phyloP scores from a whole-genome alignment of 352 stramenopile genomes.

The Hyaloperonospora arabidopsidis region DNA sequence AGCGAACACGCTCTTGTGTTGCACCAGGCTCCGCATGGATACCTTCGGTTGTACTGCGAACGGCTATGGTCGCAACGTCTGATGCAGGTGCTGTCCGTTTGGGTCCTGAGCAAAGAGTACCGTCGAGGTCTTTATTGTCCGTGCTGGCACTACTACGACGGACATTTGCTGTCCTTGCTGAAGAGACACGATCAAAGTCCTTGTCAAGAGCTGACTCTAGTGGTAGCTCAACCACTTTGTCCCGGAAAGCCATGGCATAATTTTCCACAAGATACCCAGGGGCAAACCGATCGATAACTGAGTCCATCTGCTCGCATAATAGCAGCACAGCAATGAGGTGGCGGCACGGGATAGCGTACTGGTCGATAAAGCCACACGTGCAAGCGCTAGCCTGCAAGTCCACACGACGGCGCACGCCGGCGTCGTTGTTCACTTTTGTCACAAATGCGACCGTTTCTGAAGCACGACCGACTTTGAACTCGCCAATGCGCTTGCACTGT shows the following conservation, averaged over 20 bases:
- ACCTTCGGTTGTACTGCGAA: not conserved
- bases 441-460: constrained; percentile 51
- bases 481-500: constrained; percentile 37
- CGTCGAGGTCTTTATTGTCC: not conserved
- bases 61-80: not conserved
- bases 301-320: constrained; percentile 46
- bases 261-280: constrained; percentile 38
- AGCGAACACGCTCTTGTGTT: constrained; percentile 19
- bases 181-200: constrained; percentile 15
- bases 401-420: constrained; percentile 27
- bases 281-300: constrained; percentile 35
- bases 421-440: constrained; percentile 35
- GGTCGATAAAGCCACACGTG: constrained; percentile 48
- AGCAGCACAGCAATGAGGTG: constrained; percentile 52
- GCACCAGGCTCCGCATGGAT: constrained; percentile 8
- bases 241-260: constrained; percentile 27
- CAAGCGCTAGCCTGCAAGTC: constrained; percentile 41
- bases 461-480: constrained; percentile 45
- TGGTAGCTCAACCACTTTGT: constrained; percentile 40
- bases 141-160: not conserved
- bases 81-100: constrained; percentile 13
- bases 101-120: not conserved
- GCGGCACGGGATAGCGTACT: constrained; percentile 49
- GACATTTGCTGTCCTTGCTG: not conserved
- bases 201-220: constrained; percentile 27